Base-by-base conservation (phyloP, 495 filamentous ascomycete species). In the Hypoxylon trugodes region DNA sequence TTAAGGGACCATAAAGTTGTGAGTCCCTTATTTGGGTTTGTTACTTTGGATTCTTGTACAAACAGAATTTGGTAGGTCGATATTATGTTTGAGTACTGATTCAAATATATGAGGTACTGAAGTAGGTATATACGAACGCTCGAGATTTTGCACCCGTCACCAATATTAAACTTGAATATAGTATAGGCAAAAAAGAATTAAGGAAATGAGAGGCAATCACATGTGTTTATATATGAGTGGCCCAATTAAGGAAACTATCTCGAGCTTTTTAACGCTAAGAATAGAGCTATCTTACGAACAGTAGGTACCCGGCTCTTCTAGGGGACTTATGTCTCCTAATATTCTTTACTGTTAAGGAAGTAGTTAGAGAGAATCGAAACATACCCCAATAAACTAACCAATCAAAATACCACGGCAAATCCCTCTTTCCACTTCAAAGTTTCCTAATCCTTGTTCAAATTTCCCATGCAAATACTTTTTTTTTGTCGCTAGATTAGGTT, bases 341-440 rank as follows among this genome's bases (percentile, higher is more conserved):
- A 32, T 32, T 18, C 33, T 19, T 3, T 12, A 33, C 22, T 33
- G 13, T 1, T 33, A 9, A 33, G 15, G 25, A 47, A 15, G 43
- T 47, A 47, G 18, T 28, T 15, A 16, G 2, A 10, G 5, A 33
- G 13, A 7, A 33, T 38, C 15, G 36, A 5, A 16, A 15, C 13
- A 21, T 45, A 45, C 6, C 9, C 26, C 15, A 13, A 7, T 21
- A 4, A 15, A 46, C 30, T 15, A 9, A 1, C 45, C 26, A 48
- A 48, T 48, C 7, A 48, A 33, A 48, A 26, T 30, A n/a, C 16
- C 24, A n/a, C 45, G 26, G 45, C 28, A 48, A 48, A 48, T 48
- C 26, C 45, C 45, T 33, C 45, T n/a, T 48, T 33, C 45, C 45
- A 30, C 28, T 5, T n/a, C n/a, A n/a, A n/a, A n/a, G 4, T 30